phyloP scores from a whole-genome alignment of 768 basidiomycete genomes.

The Suillus fuscotomentosus region DNA sequence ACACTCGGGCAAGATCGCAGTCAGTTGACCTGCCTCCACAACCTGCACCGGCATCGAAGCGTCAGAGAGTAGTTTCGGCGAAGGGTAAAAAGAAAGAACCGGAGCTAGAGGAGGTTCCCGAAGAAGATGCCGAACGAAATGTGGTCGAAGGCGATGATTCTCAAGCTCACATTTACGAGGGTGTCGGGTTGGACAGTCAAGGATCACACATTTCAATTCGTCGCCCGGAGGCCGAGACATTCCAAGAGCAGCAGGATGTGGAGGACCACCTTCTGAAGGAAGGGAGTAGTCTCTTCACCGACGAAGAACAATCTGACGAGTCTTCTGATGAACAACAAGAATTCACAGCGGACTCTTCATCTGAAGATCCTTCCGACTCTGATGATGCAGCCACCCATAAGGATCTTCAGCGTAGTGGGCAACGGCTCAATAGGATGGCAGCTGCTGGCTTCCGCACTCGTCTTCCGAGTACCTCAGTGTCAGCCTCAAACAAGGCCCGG shows the following conservation, averaged over 20 bases:
- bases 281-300: background rate
- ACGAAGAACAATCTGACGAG: background rate
- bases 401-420: slow-evolving; percentile 11
- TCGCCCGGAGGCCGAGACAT: slow-evolving; percentile 8
- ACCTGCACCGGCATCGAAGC: background rate
- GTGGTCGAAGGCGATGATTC: background rate
- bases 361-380: slow-evolving; percentile 21
- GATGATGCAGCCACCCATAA: slow-evolving; percentile 29
- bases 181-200: background rate
- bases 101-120: slow-evolving; percentile 8
- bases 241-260: slow-evolving; percentile 22
- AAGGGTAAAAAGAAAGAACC: slow-evolving; percentile 9
- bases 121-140: slow-evolving; percentile 3
- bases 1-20: slow-evolving; percentile 21
- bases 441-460: background rate
- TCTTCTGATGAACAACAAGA: background rate
- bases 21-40: slow-evolving; percentile 16
- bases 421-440: slow-evolving; percentile 18
- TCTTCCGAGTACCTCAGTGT: background rate
- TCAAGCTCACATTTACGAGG: background rate
- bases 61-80: background rate
- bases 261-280: slow-evolving; percentile 20
- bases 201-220: background rate
- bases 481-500: background rate
- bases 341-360: background rate